phyloP scores from a whole-genome alignment of 176 grass and related monocot genomes.

The Oryza meyeriana region DNA sequence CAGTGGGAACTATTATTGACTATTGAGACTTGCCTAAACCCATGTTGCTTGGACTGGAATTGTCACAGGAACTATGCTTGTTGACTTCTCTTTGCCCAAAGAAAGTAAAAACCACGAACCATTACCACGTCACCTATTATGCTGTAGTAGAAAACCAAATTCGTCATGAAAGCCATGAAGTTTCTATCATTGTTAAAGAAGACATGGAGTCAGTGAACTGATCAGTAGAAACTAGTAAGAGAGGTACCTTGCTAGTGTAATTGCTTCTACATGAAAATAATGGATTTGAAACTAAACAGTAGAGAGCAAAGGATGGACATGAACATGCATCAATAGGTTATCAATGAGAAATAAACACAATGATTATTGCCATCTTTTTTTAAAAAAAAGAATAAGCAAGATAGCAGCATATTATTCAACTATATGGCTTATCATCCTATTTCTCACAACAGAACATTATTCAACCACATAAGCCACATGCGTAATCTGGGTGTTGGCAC shows the following conservation, averaged over 20 bases:
- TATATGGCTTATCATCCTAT: no score
- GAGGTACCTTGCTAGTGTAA: constrained; percentile 45
- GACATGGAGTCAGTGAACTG: background rate
- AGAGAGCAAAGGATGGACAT: no score
- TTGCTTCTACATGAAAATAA: constrained; percentile 19
- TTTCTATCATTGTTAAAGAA: background rate
- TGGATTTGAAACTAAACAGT: no score
- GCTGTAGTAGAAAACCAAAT: constrained; percentile 1
- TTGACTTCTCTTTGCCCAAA: constrained; percentile 43
- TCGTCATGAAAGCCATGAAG: background rate
- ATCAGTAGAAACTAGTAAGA: background rate
- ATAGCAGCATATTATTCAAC: no score
- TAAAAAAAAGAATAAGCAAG: no score
- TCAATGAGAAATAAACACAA: no score
- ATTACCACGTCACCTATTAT: constrained; percentile 34
- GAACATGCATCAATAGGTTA: no score
- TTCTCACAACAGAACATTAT: no score
- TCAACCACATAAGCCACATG: no score
- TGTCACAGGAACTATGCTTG: background rate
- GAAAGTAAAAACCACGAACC: constrained; percentile 45
- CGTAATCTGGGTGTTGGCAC: no score
- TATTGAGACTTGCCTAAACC: background rate
- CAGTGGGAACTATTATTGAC: background rate
- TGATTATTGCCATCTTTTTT: no score
- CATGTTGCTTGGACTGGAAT: background rate